Evolutionary conservation across 2,329 filamentous ascomycete genomes (phyloP).

Genomic region (Paecilomyces formosus): DNA sequence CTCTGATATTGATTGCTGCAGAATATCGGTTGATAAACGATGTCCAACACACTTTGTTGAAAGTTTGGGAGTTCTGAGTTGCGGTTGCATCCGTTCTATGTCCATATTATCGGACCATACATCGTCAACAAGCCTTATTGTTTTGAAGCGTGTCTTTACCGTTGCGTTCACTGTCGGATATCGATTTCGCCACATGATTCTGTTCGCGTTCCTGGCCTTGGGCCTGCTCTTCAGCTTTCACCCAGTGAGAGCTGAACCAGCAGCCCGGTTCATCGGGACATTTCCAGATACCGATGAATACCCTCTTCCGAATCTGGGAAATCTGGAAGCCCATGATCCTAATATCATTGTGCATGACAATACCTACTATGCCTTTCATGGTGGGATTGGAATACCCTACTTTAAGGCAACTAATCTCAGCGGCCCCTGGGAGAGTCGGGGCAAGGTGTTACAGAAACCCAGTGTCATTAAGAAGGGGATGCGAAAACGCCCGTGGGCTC

Average conservation of each 20-base stretch:
- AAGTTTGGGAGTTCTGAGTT: neutral
- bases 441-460: conserved; percentile 19
- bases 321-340: conserved; percentile 1
- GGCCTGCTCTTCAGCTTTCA: neutral
- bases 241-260: neutral
- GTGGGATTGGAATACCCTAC: neutral
- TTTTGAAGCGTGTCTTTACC: neutral
- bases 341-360: neutral
- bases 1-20: neutral
- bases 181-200: neutral
- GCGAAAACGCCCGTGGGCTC: conserved; percentile 43
- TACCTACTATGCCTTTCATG: conserved; percentile 2
- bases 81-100: neutral
- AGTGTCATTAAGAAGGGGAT: conserved; percentile 28
- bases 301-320: neutral
- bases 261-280: neutral
- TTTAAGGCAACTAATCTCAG: neutral
- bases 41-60: neutral
- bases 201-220: neutral
- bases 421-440: conserved; percentile 4
- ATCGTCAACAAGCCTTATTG: neutral
- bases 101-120: neutral
- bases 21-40: neutral
- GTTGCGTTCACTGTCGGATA: neutral
- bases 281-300: neutral